Base-by-base conservation (phyloP, 2,329 filamentous ascomycete species). In the Colletotrichum sansevieriae region DNA sequence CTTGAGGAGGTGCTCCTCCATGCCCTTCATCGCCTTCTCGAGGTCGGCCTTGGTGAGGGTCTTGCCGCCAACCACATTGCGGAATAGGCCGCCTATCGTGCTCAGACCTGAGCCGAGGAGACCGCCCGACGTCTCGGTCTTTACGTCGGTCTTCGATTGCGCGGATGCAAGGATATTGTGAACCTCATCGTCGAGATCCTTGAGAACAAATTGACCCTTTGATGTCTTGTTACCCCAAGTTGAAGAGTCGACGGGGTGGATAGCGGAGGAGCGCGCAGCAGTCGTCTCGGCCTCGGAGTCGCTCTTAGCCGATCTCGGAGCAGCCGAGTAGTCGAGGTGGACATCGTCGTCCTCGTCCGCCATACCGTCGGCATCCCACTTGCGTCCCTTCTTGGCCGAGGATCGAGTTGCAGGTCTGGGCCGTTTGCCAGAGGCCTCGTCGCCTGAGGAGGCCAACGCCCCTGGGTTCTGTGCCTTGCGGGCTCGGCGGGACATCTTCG, bases 1-100 rank as follows among this genome's bases (percentile, higher is more conserved):
- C 81, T 92, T 91, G 68, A 99, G 82, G 7, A 99, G 84, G 78
- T 98, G 95, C 65, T 97, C 94, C 77, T 98, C 94, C 94, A 99
- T 98, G 37, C 92, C 92, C 80, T 95, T 96, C 83, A 99, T 90
- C 2, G 96, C 93, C 78, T 97, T 97, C 71, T 94, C 92, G 22
- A 99, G 86, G 76, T 98, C 95, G 72, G 92, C 89, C 78, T 94
- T 93, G 1, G 94, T 97, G 75, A 99, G 83, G 0, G 91, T 93
- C 84, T 98, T 98, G 71, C 97, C 96, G 63, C 96, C 96, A 0
- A 99, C 92, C 44, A 99, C 92, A 77, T 98, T 98, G 72, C 94
- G 90, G 84, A 99, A 97, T 65, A 98, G 88, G 18, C 94, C 93
- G 62, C 93, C 91, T 71, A 98, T 92, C 13, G 93, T 92, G 76